Base-by-base conservation (phyloP, 495 filamentous ascomycete genomes). In the Polyplosphaeria fusca region DNA sequence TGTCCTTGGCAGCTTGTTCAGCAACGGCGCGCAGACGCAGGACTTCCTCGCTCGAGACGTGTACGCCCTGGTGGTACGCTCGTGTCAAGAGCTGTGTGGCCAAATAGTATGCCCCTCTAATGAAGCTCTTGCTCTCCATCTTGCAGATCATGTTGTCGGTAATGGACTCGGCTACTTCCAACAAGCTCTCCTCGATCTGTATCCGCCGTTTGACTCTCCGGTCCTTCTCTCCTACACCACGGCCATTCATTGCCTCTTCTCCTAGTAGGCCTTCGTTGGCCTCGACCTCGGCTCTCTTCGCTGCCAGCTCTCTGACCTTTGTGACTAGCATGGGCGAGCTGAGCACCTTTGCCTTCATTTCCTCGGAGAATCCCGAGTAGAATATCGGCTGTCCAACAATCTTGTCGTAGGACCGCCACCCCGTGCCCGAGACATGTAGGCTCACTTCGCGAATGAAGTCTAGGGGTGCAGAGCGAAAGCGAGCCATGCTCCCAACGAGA, bases 81-180 rank as follows among this genome's bases (percentile, higher is more conserved):
- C 93, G 79, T 12, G 91, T 91, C 52, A 96, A 75, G 35, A 96
- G 78, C 70, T 97, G 91, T 7, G 91, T 92, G 58, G 78, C 78
- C 43, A 95, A 60, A 72, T 95, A 97, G 68, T 97, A 97, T 46
- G 93, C 92, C 14, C 86, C 82, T 22, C 93, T 75, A 61, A 98
- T 96, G 64, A 97, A 96, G 23, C 79, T 76, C 68, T 92, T 95
- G 73, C 86, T 94, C 73, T 98, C 93, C 76, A 96, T 91, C 72
- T 97, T 98, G 80, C 93, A 96, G 50, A 97, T 96, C 93, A 97
- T 98, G 43, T 86, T 83, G 64, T 95, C 88, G 53, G 89, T 87
- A 77, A 92, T 83, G 40, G 83, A 80, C 55, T 93, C 86, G 22
- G 88, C 86, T 2, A 93, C 89, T 64, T 95, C 84, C 44, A 79